Conservation (phyloP, 169 alveolate species). For the Plasmodium chabaudi region DNA sequence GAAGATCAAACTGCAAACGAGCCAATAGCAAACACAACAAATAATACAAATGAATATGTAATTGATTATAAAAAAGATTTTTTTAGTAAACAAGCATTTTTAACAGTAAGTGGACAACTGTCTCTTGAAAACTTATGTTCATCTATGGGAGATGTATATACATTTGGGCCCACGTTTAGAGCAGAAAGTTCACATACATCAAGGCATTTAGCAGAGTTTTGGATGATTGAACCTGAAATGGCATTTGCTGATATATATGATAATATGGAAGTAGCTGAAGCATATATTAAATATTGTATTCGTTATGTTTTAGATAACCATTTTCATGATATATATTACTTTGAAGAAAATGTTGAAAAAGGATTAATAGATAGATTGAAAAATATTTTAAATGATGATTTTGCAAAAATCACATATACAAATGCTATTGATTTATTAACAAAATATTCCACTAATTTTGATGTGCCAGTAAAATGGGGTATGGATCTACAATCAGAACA, state of each 20-base stretch:
- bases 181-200: slow-evolving; percentile 98
- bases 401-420: slow-evolving; percentile 97
- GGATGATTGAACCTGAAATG: slow-evolving; percentile 99
- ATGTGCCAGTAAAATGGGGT: slow-evolving; percentile 94
- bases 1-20: not conserved
- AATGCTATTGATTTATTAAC: slow-evolving; percentile 94
- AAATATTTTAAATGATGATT: slow-evolving; percentile 90
- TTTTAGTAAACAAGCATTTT: slow-evolving; percentile 95
- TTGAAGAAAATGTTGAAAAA: slow-evolving; percentile 90
- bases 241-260: slow-evolving; percentile 95
- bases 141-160: slow-evolving; percentile 97
- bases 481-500: slow-evolving; percentile 98
- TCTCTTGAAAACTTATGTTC: slow-evolving; percentile 96
- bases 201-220: slow-evolving; percentile 98
- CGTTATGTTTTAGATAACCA: slow-evolving; percentile 93
- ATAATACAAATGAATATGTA: slow-evolving; percentile 34
- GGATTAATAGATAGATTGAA: slow-evolving; percentile 92
- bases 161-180: slow-evolving; percentile 99
- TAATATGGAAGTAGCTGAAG: slow-evolving; percentile 98
- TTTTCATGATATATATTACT: slow-evolving; percentile 92
- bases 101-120: slow-evolving; percentile 98
- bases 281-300: slow-evolving; percentile 94
- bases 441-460: slow-evolving; percentile 82
- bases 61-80: slow-evolving; percentile 94
- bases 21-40: not conserved